These are phyloP conservation scores for Arabis alpina DNA, from an alignment of 345 rosid species.

Conservation along the genomic window DNA sequence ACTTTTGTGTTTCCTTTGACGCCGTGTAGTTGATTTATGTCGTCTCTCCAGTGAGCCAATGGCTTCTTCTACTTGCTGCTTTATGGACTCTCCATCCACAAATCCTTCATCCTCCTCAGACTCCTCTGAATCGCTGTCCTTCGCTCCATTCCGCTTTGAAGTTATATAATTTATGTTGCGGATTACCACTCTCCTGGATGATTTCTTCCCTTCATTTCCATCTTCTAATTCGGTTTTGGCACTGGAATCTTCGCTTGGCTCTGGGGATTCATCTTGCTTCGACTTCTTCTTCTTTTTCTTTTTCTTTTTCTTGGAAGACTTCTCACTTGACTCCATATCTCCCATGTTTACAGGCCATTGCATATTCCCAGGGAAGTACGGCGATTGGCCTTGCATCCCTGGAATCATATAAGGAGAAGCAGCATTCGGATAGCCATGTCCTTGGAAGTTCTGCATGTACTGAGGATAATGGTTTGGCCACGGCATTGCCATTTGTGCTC, in stretches of 20 bases:
- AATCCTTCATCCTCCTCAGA: constrained; percentile 67
- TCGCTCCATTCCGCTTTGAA: constrained; percentile 73
- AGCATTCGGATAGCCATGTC: constrained; percentile 59
- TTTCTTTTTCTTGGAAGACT: constrained; percentile 64
- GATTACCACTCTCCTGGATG: constrained; percentile 87
- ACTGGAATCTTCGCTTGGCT: constrained; percentile 40
- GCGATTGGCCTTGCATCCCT: constrained; percentile 73
- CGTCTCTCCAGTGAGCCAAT: constrained; percentile 74
- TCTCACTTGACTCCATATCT: constrained; percentile 63
- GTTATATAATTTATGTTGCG: constrained; percentile 96
- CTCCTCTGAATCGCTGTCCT: constrained; percentile 55
- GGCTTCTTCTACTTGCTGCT: constrained; percentile 85
- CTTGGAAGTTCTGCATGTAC: constrained; percentile 83
- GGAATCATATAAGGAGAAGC: constrained; percentile 70
- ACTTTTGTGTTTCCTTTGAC: constrained; percentile 55
- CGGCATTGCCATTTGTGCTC: constrained; percentile 58
- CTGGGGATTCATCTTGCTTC: constrained; percentile 60
- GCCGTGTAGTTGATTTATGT: constrained; percentile 61
- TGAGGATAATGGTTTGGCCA: constrained; percentile 84
- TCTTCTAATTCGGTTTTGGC: constrained; percentile 48
- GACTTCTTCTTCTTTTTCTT: constrained; percentile 49
- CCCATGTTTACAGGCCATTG: constrained; percentile 78
- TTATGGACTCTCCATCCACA: constrained; percentile 69
- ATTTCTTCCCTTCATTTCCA: constrained; percentile 59
- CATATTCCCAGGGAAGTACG: constrained; percentile 75